phyloP scores from a whole-genome alignment of 2,329 filamentous ascomycete genomes.

The Zalaria obscura region DNA sequence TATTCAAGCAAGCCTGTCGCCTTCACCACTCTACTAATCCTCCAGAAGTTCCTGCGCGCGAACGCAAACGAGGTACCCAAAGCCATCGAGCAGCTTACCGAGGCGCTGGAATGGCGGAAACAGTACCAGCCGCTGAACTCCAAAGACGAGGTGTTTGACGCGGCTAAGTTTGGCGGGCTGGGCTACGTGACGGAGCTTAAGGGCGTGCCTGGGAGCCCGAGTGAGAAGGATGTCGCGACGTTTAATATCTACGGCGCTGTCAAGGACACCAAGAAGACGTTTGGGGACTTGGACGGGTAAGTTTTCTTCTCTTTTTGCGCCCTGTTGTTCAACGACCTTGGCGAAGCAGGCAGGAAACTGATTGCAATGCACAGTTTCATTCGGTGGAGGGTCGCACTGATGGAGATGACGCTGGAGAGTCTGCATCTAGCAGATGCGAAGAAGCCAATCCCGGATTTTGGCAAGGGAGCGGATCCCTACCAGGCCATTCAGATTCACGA shows the following conservation, averaged over 20 bases:
- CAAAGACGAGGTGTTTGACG: constrained; percentile 46
- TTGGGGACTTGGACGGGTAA: constrained; percentile 69
- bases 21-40: constrained; percentile 65
- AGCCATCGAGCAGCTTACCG: constrained; percentile 63
- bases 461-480: constrained; percentile 58
- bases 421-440: constrained; percentile 58
- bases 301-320: constrained; percentile 14
- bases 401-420: constrained; percentile 71
- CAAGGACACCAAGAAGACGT: constrained; percentile 67
- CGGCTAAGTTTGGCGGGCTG: constrained; percentile 58
- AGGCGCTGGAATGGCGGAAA: constrained; percentile 74
- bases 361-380: constrained; percentile 50
- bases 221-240: constrained; percentile 54
- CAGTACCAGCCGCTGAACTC: constrained; percentile 56
- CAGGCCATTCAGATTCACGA: constrained; percentile 90
- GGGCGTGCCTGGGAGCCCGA: constrained; percentile 35
- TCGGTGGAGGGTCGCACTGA: constrained; percentile 76
- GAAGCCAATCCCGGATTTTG: constrained; percentile 54
- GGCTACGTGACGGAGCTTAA: constrained; percentile 69
- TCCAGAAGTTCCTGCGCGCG: constrained; percentile 89
- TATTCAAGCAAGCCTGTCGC: constrained; percentile 25
- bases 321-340: no score
- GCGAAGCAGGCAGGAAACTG: no score
- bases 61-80: constrained; percentile 63
- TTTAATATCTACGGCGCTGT: constrained; percentile 91